A percentile compares a stretch with the other conserved stretches of the same genome.
Evolutionary conservation across 1,139 yeast genomes (phyloP).

Genomic region (Saccharomyces hybrid): DNA sequence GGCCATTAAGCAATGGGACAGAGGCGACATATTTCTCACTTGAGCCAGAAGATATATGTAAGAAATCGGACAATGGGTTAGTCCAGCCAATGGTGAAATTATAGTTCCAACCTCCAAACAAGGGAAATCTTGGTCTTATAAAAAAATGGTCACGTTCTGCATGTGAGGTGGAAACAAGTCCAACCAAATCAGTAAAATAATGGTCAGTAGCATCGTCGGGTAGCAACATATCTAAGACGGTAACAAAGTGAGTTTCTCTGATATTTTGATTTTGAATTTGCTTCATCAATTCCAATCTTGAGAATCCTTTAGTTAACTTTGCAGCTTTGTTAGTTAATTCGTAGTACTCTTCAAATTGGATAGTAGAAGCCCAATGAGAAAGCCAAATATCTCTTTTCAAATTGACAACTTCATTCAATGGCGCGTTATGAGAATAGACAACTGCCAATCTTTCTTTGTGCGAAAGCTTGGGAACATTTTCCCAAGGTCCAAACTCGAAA

Average conservation of each 20-base stretch:
- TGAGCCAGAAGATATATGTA: conserved; percentile 37
- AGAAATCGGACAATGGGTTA: conserved; percentile 45
- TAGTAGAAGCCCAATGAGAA: conserved; percentile 59
- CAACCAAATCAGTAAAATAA: conserved; percentile 82
- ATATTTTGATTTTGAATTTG: not conserved
- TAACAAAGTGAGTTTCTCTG: conserved; percentile 4
- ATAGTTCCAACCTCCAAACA: conserved; percentile 94
- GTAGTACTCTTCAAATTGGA: conserved; percentile 75
- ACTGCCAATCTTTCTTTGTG: conserved; percentile 45
- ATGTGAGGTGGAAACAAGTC: conserved; percentile 82
- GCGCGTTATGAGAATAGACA: conserved; percentile 58
- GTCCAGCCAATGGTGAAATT: conserved; percentile 95
- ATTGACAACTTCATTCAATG: conserved; percentile 53
- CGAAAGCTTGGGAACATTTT: conserved; percentile 39
- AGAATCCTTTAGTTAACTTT: conserved; percentile 56
- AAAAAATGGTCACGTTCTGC: conserved; percentile 44
- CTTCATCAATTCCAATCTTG: conserved; percentile 67
- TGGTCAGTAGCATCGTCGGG: conserved; percentile 48
- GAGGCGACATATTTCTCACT: conserved; percentile 53
- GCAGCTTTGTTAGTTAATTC: conserved; percentile 77
- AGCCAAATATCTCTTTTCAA: conserved; percentile 78
- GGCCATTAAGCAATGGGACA: conserved; percentile 70
- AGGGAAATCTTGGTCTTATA: conserved; percentile 80
- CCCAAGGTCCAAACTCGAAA: conserved; percentile 53
- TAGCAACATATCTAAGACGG: conserved; percentile 40